phyloP scores from a whole-genome alignment of 225 moss, liverwort and hornwort species.

The Pleurozium schreberi region DNA sequence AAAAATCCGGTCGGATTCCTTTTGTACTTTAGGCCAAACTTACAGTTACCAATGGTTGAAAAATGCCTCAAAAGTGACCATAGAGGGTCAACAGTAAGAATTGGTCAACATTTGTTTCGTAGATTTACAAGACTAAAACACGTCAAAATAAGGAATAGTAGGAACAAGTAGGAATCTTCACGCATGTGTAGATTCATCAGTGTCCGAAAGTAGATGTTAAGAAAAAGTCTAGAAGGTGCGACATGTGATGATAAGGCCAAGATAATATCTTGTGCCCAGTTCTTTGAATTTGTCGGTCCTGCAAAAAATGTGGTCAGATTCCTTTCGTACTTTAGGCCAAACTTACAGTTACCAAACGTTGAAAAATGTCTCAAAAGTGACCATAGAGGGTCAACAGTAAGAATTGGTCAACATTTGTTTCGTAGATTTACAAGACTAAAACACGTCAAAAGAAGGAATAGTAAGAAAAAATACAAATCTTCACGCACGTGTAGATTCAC shows the following conservation, averaged over 20 bases:
- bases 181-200: neutral
- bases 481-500: neutral
- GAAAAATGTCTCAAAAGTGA: neutral
- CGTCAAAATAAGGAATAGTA: neutral
- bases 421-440: neutral
- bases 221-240: neutral
- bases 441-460: neutral
- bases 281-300: rapidly evolving
- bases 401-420: neutral
- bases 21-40: neutral
- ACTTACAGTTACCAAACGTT: neutral
- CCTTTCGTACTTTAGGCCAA: neutral
- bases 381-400: neutral
- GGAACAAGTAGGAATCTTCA: neutral
- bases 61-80: neutral
- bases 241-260: slow-evolving; percentile 16
- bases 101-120: rapidly evolving
- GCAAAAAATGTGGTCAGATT: no score
- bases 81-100: neutral
- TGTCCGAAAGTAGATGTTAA: neutral
- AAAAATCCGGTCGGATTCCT: no score
- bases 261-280: neutral
- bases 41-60: neutral
- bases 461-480: neutral
- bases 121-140: neutral